Evolutionary conservation across 169 alveolate species (phyloP).

Genomic region (Fabrea salina): DNA sequence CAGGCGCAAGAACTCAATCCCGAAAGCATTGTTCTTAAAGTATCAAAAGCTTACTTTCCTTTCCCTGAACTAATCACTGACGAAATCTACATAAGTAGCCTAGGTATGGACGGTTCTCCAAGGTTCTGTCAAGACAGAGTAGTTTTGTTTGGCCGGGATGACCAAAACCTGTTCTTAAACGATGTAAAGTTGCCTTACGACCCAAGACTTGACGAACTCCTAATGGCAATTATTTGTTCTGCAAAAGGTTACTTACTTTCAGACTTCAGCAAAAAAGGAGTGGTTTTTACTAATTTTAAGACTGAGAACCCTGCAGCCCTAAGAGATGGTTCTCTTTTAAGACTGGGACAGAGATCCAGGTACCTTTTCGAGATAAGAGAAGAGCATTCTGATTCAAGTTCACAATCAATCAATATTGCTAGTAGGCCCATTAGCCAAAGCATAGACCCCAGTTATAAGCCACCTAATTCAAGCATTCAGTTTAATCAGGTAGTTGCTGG

Average conservation of each 20-base stretch:
- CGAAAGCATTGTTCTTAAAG: neutral
- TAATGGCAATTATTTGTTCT: neutral
- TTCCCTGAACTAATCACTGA: neutral
- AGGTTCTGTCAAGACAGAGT: neutral
- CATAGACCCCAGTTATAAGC: too few species aligned
- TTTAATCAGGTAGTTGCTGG: too few species aligned
- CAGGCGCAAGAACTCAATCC: neutral
- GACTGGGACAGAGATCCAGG: too few species aligned
- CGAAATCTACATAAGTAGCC: neutral
- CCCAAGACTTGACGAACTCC: neutral
- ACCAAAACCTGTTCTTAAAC: neutral
- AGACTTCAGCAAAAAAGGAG: neutral
- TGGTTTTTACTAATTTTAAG: too few species aligned
- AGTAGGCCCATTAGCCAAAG: too few species aligned
- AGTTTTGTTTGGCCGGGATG: neutral
- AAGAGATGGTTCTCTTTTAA: too few species aligned
- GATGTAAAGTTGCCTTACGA: conserved; percentile 9
- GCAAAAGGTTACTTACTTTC: neutral
- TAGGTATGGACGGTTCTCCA: neutral
- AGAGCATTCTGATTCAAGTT: too few species aligned
- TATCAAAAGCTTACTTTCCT: neutral
- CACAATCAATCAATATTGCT: too few species aligned
- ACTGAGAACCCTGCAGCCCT: too few species aligned
- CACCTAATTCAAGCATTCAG: too few species aligned
- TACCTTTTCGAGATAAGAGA: too few species aligned